Evolutionary conservation across 495 filamentous ascomycete genomes (phyloP).

Genomic region (Trichoderma gamsii): DNA sequence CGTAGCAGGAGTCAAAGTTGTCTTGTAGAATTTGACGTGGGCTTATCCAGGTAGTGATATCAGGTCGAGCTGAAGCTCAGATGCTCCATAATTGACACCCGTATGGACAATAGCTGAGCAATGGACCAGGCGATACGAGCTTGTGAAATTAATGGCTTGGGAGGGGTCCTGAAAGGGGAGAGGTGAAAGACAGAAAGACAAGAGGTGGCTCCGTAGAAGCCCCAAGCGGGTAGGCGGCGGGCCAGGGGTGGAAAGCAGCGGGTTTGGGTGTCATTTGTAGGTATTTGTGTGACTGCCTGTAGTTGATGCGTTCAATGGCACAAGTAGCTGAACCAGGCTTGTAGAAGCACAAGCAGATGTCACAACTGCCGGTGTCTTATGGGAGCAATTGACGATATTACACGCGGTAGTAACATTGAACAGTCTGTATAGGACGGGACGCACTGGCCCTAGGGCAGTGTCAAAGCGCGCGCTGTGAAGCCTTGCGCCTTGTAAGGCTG

Average conservation of each 20-base stretch:
- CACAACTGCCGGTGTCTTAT: no score
- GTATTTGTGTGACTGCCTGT: no score
- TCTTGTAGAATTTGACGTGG: neutral
- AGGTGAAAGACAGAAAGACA: neutral
- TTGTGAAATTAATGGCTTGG: neutral
- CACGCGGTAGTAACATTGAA: no score
- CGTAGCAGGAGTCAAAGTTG: neutral
- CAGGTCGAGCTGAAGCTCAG: neutral
- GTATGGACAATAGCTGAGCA: neutral
- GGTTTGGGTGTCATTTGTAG: neutral
- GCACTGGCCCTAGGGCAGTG: no score
- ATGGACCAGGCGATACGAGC: neutral
- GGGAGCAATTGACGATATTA: no score
- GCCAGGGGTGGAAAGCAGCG: neutral
- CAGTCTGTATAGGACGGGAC: no score
- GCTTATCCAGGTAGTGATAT: neutral
- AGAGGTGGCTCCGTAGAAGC: neutral
- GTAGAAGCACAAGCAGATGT: no score
- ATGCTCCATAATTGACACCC: no score
- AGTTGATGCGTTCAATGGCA: no score
- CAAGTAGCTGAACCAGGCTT: no score
- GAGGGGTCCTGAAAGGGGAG: neutral
- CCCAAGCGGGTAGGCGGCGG: constrained; percentile 5
- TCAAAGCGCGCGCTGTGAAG: no score
- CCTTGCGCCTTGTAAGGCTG: no score